Base-by-base conservation (phyloP, 2,329 filamentous ascomycete genomes). In the Ophiostoma perfectum region DNA sequence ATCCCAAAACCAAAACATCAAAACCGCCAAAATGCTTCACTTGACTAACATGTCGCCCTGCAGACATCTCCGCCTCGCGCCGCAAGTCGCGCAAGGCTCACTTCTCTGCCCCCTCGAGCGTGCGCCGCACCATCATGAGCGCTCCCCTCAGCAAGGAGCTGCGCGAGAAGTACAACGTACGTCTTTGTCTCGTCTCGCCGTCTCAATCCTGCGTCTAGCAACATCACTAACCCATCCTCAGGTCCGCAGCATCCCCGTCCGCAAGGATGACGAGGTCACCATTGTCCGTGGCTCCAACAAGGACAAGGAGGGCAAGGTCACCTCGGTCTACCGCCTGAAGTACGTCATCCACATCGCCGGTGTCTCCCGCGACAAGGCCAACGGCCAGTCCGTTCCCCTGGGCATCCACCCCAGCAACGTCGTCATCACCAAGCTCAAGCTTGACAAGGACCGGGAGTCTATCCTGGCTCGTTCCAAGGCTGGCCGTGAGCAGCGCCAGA, bases 41-140 rank as follows among this genome's bases (percentile, higher is more conserved):
- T 12, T 11, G 1, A 44, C 67, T 66, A 60, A 69, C 65, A 58
- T 38, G 38, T 16, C 38, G 58, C 39, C 39, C 58, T 64, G 55
- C 74, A 90, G 87, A 80, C 77, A 79, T 92, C 78, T 81, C 86
- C 82, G 92, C 91, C 82, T 97, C 93, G 80, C 89, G 94, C 84
- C 90, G 94, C 86, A 99, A 99, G 92, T 95, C 92, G 84, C 92
- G 95, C 84, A 97, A 97, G 88, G 91, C 92, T 81, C 94, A 99
- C 88, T 99, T 96, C 89, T 85, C 87, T 81, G 95, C 95, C 75
- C 93, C 93, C 76, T 97, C 93, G 81, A 93, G 90, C 85, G 87
- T 92, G 80, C 93, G 95, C 83, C 92, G 95, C 81, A 87, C 90
- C 78, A 97, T 97, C 86, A 97, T 99, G 93, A 94, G 90, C 85